Evolutionary conservation across 106 monocot genomes (phyloP), one percentile per base, ranked within the genome.

Genomic region (Narthecium ossifragum): DNA sequence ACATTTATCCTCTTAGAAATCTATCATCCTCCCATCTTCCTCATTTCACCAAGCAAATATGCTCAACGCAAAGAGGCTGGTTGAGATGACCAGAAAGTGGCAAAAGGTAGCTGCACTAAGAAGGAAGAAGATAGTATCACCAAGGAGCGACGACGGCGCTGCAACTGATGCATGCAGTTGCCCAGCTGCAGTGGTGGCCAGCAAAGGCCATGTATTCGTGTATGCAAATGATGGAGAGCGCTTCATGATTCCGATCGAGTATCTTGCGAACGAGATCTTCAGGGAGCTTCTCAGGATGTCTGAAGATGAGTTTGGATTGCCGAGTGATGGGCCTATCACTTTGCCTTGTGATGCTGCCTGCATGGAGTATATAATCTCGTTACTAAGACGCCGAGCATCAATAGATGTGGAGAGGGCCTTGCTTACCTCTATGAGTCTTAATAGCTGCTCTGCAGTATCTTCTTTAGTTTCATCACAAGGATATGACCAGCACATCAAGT

Each of bases 271-370:
- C 49, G 31, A 8, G 22, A 65, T 65, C 49, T 65, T 73, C 29
- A 20, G 28, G 6, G 73, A 73, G 59, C 47, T 73, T 12, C 53
- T 73, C 17, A 18, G 49, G 2, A 65, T 73, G 57, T 41, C 73
- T 0, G 73, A 58, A 41, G 65, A 73, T n/a, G 34, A 65, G 40
- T 73, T 59, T 31, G 73, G 73, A 41, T 40, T 73, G 10, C 57
- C 66, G 8, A 13, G 41, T 14, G 27, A 66, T 31, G 66, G 66
- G 12, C 66, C 66, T 21, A 66, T 66, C n/a, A 55, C 23, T 9
- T 29, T 66, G 55, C 53, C 53, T 10, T 66, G 26, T 31, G 41
- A 55, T 28, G 66, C 38, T 18, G 36, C 15, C 5, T 55, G 27
- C 66, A 54, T 66, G 55, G 54, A 53, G 28, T 41, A 41, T 31